phyloP scores from a whole-genome alignment of 495 filamentous ascomycete species.

The Aeminium ludgeri region DNA sequence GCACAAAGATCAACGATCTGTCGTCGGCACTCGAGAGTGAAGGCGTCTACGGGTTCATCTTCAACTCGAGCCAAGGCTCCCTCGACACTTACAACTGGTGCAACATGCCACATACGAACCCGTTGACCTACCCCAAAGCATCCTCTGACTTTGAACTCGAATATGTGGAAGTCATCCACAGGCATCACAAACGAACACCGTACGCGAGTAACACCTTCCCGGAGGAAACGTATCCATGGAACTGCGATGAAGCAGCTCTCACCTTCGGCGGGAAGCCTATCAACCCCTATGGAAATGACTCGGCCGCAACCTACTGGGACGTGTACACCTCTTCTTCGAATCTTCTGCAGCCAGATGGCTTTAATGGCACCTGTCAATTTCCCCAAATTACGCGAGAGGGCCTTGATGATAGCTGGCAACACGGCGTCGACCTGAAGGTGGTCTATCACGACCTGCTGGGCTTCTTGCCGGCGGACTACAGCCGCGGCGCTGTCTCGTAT shows the following conservation, averaged over 20 bases:
- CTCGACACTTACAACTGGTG: conserved; percentile 55
- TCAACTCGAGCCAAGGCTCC: conserved; percentile 35
- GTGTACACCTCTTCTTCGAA: conserved; percentile 38
- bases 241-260: conserved; percentile 43
- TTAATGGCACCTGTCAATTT: conserved; percentile 49
- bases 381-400: conserved; percentile 51
- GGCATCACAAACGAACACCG: conserved; percentile 58
- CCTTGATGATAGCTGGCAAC: conserved; percentile 46
- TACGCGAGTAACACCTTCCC: conserved; percentile 54
- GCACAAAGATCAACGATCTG: conserved; percentile 41
- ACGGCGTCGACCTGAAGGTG: conserved; percentile 45
- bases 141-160: conserved; percentile 33
- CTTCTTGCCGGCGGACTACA: conserved; percentile 36
- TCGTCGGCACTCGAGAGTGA: conserved; percentile 30
- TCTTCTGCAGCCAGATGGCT: conserved; percentile 40
- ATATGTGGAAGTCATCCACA: conserved; percentile 56
- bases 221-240: conserved; percentile 44
- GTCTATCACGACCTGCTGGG: conserved; percentile 44
- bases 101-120: conserved; percentile 59
- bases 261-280: conserved; percentile 41
- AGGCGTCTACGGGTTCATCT: conserved; percentile 48
- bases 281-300: conserved; percentile 25
- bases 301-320: conserved; percentile 36
- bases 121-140: conserved; percentile 36
- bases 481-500: conserved; percentile 30